A percentile compares a stretch with the other conserved stretches of the same genome.
These are phyloP conservation scores for sweet orange (Citrus sinensis) DNA, from an alignment of 345 rosid species.

Conservation along the genomic window DNA sequence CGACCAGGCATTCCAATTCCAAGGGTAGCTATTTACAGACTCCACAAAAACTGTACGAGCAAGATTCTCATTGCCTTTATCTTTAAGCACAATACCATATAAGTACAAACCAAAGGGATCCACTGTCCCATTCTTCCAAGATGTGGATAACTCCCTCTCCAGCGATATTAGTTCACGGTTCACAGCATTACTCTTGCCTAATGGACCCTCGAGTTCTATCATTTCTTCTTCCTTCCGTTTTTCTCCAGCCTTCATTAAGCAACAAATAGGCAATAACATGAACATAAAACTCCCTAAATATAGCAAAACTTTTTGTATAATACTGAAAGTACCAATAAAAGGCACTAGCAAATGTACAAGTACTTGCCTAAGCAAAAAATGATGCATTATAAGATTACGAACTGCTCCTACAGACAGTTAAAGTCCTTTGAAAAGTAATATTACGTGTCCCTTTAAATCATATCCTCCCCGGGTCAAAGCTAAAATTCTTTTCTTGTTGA, in stretches of 20 bases:
- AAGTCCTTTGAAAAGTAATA: too few relatives aligned
- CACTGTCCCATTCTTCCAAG: conserved; percentile 63
- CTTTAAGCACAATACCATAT: conserved; percentile 88
- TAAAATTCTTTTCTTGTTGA: not conserved
- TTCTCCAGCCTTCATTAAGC: conserved; percentile 73
- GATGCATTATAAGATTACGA: not conserved
- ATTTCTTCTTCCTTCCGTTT: conserved; percentile 95
- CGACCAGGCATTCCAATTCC: conserved; percentile 99
- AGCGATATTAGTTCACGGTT: conserved; percentile 73
- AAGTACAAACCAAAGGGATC: conserved; percentile 88
- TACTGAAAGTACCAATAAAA: not conserved
- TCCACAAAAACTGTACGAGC: conserved; percentile 75
- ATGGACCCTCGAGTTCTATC: conserved; percentile 86
- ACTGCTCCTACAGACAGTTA: not conserved
- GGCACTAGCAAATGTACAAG: not conserved
- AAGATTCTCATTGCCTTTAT: conserved; percentile 74
- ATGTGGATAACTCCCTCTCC: conserved; percentile 75
- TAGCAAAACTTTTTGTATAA: not conserved
- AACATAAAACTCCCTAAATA: not conserved
- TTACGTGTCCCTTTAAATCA: not conserved
- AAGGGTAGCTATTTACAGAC: conserved; percentile 90
- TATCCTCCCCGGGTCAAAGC: not conserved
- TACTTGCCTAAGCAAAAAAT: not conserved
- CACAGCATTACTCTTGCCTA: conserved; percentile 72
- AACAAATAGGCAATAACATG: conserved; percentile 5